Evolutionary conservation across 441 rosid genomes (phyloP).

Genomic region (Cnidoscolus chayamansa): DNA sequence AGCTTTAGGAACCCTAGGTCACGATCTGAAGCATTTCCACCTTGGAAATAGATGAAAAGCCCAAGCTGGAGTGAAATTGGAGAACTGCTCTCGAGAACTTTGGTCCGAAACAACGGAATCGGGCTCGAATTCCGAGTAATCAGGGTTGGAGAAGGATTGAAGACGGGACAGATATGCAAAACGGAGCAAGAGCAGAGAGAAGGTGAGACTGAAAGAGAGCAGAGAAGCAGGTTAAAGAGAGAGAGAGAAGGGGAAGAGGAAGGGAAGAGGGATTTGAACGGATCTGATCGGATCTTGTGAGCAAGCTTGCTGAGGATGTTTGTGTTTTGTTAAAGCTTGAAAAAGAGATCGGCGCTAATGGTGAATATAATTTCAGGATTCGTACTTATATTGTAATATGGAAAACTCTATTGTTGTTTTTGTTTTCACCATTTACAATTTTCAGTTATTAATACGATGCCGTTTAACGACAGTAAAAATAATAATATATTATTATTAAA

Average conservation of each 20-base stretch:
- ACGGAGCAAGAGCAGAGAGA: neutral
- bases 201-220: neutral
- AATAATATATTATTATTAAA: no score
- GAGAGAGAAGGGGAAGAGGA: constrained; percentile 13
- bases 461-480: neutral
- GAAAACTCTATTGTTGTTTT: neutral
- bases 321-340: neutral
- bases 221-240: neutral
- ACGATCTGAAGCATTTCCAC: constrained; percentile 49
- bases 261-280: constrained; percentile 21
- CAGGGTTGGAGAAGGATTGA: constrained; percentile 24
- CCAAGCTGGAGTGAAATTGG: constrained; percentile 22
- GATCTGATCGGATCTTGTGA: constrained; percentile 45
- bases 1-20: constrained; percentile 41
- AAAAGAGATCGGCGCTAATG: constrained; percentile 24
- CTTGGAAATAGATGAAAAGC: constrained; percentile 7
- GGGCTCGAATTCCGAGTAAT: neutral
- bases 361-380: neutral
- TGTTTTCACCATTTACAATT: neutral
- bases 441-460: neutral
- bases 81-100: constrained; percentile 21
- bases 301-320: constrained; percentile 15
- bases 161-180: constrained; percentile 22
- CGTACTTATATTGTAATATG: neutral
- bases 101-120: neutral